A percentile compares a stretch with the other conserved stretches of the same genome.
These are phyloP conservation scores for Solanum commersonii DNA, from an alignment of 257 asterid genomes.

Conservation along the genomic window DNA sequence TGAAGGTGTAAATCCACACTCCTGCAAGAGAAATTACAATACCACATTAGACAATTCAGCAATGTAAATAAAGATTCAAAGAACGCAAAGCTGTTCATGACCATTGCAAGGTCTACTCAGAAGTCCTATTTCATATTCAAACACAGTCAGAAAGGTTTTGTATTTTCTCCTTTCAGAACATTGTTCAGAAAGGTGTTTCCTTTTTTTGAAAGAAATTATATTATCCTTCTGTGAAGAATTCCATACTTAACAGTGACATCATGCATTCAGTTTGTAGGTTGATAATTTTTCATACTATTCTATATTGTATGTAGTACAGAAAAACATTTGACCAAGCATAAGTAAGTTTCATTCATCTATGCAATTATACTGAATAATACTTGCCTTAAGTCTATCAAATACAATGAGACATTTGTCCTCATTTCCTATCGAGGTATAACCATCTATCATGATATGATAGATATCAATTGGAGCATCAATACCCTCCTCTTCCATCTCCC, in stretches of 20 bases:
- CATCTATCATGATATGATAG: conserved; percentile 98
- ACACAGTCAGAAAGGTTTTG: background rate
- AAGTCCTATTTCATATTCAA: background rate
- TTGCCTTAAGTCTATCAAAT: conserved; percentile 77
- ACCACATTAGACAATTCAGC: background rate
- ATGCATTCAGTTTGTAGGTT: background rate
- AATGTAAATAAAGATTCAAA: background rate
- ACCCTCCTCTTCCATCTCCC: conserved; percentile 96
- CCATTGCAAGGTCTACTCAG: background rate
- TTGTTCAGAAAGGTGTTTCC: background rate
- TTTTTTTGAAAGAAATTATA: no score
- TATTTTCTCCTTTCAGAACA: background rate
- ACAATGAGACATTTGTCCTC: conserved; percentile 79
- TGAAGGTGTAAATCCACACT: conserved; percentile 84
- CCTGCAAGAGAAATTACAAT: conserved; percentile 31
- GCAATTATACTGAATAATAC: background rate
- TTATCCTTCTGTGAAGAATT: background rate
- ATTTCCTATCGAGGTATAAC: conserved; percentile 64
- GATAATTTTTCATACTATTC: background rate
- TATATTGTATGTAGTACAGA: background rate
- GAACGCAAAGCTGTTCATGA: background rate
- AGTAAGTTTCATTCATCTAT: background rate
- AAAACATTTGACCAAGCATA: background rate
- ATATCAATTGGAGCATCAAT: conserved; percentile 89
- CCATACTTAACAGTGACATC: background rate